Evolutionary conservation across 1,284 basidiomycete species (phyloP).

Genomic region (Fistulinella cinereoalba): DNA sequence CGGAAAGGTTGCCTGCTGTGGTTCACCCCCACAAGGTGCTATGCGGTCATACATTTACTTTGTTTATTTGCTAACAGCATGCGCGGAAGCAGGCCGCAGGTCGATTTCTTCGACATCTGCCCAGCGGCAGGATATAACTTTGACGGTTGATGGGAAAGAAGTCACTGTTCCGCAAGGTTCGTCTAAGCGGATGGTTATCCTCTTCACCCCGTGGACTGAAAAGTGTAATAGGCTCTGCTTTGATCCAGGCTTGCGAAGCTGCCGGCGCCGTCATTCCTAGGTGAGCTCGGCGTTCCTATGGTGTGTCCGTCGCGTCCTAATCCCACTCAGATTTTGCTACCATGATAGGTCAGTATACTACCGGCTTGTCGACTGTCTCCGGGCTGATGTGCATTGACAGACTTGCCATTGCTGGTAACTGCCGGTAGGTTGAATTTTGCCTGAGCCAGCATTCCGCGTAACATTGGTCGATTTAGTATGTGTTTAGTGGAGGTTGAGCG

Average conservation of each 20-base stretch:
- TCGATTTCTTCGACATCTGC: slow-evolving; percentile 63
- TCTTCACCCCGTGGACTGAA: slow-evolving; percentile 10
- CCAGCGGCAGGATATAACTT: slow-evolving; percentile 76
- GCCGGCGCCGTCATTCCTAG: slow-evolving; percentile 77
- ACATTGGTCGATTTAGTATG: slow-evolving; percentile 56
- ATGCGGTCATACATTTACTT: slow-evolving; percentile 3
- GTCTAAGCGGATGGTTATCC: slow-evolving; percentile 12
- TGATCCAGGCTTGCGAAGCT: slow-evolving; percentile 96
- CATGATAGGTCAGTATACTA: slow-evolving; percentile 68
- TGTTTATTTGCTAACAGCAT: slow-evolving; percentile 1
- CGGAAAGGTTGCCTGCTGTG: slow-evolving; percentile 54
- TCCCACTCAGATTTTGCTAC: slow-evolving; percentile 75
- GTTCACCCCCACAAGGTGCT: slow-evolving; percentile 44
- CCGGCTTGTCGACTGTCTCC: slow-evolving; percentile 14
- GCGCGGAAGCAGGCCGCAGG: slow-evolving; percentile 44
- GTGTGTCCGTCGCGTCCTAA: slow-evolving; percentile 1
- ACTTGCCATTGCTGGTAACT: slow-evolving; percentile 93
- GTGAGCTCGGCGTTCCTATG: slow-evolving; percentile 38
- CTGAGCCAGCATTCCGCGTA: slow-evolving; percentile 1
- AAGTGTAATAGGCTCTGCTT: slow-evolving; percentile 66
- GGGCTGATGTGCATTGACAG: slow-evolving; percentile 34
- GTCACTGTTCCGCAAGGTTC: slow-evolving; percentile 89
- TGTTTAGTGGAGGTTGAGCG: slow-evolving; percentile 96
- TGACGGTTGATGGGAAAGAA: slow-evolving; percentile 91
- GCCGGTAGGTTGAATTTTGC: slow-evolving; percentile 59